phyloP scores from a whole-genome alignment of 78 protist species.

The Chrysochromulina tobinii region DNA sequence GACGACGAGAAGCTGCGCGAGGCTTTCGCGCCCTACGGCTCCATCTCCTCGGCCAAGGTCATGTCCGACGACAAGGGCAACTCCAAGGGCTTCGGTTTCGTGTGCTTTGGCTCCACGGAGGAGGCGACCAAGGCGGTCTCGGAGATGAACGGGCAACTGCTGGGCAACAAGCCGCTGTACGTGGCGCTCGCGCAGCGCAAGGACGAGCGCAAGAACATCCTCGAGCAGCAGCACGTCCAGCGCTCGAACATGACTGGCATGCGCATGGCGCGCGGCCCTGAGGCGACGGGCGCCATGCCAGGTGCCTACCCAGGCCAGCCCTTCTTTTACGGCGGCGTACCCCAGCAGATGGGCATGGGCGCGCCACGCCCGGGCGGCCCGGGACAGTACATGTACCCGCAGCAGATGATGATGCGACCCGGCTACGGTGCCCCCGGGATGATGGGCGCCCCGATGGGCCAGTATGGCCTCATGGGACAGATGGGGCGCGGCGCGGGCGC shows the following conservation, averaged over 20 bases:
- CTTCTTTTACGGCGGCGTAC: not conserved
- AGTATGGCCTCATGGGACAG: not conserved
- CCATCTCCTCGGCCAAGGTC: constrained; percentile 86
- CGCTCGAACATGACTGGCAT: not conserved
- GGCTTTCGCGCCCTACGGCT: constrained; percentile 85
- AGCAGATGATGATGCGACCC: not conserved
- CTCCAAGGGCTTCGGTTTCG: constrained; percentile 95
- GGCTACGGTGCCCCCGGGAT: not conserved
- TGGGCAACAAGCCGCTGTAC: constrained; percentile 91
- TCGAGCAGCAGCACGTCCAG: constrained; percentile 75
- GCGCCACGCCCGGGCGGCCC: not conserved
- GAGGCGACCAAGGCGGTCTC: constrained; percentile 93
- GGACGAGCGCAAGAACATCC: constrained; percentile 53
- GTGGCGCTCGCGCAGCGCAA: constrained; percentile 89
- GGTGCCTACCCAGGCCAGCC: constrained; percentile 6
- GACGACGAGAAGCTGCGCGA: constrained; percentile 82
- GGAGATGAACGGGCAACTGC: constrained; percentile 91
- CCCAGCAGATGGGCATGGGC: not conserved
- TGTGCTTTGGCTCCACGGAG: constrained; percentile 87
- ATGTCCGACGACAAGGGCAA: constrained; percentile 78
- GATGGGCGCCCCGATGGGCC: not conserved
- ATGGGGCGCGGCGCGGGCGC: not conserved
- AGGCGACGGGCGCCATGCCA: not conserved
- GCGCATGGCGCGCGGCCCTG: not conserved
- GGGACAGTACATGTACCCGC: constrained; percentile 16